These are phyloP conservation scores for Excoecaria agallocha DNA, from an alignment of 345 rosid genomes.

Conservation along the genomic window DNA sequence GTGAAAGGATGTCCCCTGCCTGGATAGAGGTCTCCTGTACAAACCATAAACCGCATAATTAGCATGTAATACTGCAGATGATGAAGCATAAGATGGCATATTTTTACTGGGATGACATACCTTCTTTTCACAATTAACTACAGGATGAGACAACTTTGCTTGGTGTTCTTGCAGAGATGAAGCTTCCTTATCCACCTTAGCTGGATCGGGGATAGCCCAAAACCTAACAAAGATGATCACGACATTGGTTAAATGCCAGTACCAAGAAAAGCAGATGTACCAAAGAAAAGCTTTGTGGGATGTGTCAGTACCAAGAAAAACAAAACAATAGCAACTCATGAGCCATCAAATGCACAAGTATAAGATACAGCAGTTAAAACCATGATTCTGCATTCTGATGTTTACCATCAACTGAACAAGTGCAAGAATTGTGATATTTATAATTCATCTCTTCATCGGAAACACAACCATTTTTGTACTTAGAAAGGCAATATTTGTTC, in stretches of 20 bases:
- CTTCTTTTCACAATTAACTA: conserved; percentile 66
- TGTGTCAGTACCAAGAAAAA: no score
- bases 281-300: no score
- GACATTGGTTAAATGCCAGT: background rate
- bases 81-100: conserved; percentile 11
- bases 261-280: no score
- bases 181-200: conserved; percentile 33
- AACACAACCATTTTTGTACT: background rate
- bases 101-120: conserved; percentile 36
- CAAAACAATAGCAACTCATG: no score
- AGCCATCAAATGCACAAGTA: no score
- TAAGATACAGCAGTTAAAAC: no score
- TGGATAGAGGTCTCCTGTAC: conserved; percentile 45
- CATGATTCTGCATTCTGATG: no score
- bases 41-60: conserved; percentile 21
- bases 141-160: conserved; percentile 42
- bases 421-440: background rate
- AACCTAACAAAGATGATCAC: conserved; percentile 37
- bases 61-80: conserved; percentile 12
- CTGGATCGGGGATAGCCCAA: conserved; percentile 52
- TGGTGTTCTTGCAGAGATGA: conserved; percentile 35
- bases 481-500: no score
- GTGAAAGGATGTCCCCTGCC: conserved; percentile 76
- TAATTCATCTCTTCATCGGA: background rate
- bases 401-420: background rate